Base-by-base conservation (phyloP, 2,329 filamentous ascomycete genomes). In the Colletotrichum lupini region DNA sequence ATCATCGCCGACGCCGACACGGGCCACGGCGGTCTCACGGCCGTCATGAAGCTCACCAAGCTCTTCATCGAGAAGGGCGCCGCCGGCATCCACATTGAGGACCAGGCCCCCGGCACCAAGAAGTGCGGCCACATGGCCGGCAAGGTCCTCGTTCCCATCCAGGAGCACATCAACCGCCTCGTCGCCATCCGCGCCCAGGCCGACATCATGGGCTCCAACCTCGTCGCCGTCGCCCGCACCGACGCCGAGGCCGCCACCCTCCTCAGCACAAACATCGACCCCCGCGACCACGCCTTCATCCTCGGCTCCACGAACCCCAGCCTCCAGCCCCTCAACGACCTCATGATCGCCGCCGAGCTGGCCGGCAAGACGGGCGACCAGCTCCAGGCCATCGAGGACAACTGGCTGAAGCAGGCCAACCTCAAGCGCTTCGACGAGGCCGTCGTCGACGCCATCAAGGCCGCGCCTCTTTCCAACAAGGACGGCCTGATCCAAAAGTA, bases 101-200 rank as follows among this genome's bases (percentile, higher is more conserved):
- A 99, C 83, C 97, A 98, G 85, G 96, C 97, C 4, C 96, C 97
- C 3, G 97, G 97, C 67, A 98, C 97, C 62, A 99, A 99, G 91
- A 99, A 99, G 90, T 99, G 97, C 83, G 97, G 97, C 76, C 97
- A 98, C 86, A 98, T 98, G 97, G 97, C 97, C 77, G 97, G 97
- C 80, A 98, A 98, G 87, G 97, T 98, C 56, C 88, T 99, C 74
- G 97, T 99, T 65, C 97, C 97, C 63, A 97, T 98, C 81, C 94
- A 92, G 84, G 97, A 99, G 87, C 97, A 99, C 87, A 98, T 98
- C 86, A 98, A 98, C 87, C 93, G 97, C 68, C 89, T 99, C 67
- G 95, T 99, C 63, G 95, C 97, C 78, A 98, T 99, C 82, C 93
- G 97, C 74, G 96, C 97, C 5, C 97, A 99, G 85, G 96, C 97